phyloP scores from a whole-genome alignment of 371 early-diverging fungal species.

The Syncephalastrum monosporum region DNA sequence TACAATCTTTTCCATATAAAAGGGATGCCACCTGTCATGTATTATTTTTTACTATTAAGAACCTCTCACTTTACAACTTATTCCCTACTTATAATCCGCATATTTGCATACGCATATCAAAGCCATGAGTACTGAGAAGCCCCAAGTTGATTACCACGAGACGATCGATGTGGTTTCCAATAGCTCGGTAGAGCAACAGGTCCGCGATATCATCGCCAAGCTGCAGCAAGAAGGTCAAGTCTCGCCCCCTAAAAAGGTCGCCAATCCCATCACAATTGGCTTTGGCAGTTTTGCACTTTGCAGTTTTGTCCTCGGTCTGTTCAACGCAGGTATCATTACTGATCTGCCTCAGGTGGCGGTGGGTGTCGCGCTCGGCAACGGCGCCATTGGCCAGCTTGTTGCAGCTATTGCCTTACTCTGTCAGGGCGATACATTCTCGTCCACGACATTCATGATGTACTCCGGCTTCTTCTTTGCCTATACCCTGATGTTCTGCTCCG shows the following conservation, averaged over 20 bases:
- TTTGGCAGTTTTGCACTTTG: conserved; percentile 39
- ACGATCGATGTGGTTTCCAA: conserved; percentile 13
- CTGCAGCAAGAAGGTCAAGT: conserved; percentile 1
- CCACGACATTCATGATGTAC: conserved; percentile 37
- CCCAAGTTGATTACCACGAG: conserved; percentile 18
- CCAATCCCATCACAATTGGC: conserved; percentile 38
- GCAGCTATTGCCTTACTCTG: conserved; percentile 31
- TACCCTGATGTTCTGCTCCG: conserved; percentile 38
- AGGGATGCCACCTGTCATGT: no score
- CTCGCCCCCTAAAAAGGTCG: conserved; percentile 2
- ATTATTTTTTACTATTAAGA: no score
- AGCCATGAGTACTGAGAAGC: conserved; percentile 14
- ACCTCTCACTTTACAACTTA: no score
- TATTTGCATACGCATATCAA: no score
- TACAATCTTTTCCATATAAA: no score
- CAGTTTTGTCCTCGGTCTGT: conserved; percentile 35
- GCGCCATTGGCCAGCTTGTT: conserved; percentile 37
- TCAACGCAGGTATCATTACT: conserved; percentile 25
- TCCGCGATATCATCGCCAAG: conserved; percentile 2
- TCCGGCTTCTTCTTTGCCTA: conserved; percentile 41
- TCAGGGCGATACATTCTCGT: conserved; percentile 37
- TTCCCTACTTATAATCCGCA: no score
- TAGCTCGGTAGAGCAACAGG: not conserved
- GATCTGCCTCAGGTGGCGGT: conserved; percentile 34
- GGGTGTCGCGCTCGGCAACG: conserved; percentile 39